These are phyloP conservation scores for Leucosporidium yakuticum DNA, from an alignment of 768 basidiomycete genomes.

Conservation along the genomic window DNA sequence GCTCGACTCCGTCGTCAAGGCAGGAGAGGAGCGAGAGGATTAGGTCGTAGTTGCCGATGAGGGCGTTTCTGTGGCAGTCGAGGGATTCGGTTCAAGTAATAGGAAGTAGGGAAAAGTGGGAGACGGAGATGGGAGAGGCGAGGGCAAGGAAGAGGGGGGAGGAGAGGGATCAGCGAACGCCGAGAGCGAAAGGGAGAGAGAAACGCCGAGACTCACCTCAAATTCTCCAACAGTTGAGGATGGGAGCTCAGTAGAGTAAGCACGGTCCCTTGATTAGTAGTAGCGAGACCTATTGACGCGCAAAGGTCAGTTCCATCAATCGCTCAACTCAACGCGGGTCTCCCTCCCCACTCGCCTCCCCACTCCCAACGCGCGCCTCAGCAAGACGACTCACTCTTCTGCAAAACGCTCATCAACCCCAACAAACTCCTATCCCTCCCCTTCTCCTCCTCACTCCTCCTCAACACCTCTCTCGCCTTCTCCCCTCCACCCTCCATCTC, in stretches of 20 bases:
- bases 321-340: too few relatives aligned
- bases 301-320: not conserved
- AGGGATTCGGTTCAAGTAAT: not conserved
- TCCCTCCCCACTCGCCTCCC: too few relatives aligned
- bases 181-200: too few relatives aligned
- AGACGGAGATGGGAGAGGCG: not conserved
- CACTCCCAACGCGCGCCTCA: too few relatives aligned
- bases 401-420: slow-evolving; percentile 43
- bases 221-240: slow-evolving; percentile 70
- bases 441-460: slow-evolving; percentile 42
- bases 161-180: too few relatives aligned
- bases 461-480: slow-evolving; percentile 40
- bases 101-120: not conserved
- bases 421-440: slow-evolving; percentile 43
- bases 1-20: slow-evolving; percentile 72
- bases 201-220: slow-evolving; percentile 11
- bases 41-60: slow-evolving; percentile 85
- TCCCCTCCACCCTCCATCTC: not conserved
- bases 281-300: slow-evolving; percentile 8
- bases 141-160: too few relatives aligned
- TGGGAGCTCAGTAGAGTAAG: slow-evolving; percentile 68
- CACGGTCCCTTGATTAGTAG: slow-evolving; percentile 46
- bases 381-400: slow-evolving; percentile 45
- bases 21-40: slow-evolving; percentile 86
- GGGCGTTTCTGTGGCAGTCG: slow-evolving; percentile 62